A percentile compares a stretch with the other conserved stretches of the same genome.
Evolutionary conservation across 768 basidiomycete genomes (phyloP).

Genomic region (Trametes punicea): DNA sequence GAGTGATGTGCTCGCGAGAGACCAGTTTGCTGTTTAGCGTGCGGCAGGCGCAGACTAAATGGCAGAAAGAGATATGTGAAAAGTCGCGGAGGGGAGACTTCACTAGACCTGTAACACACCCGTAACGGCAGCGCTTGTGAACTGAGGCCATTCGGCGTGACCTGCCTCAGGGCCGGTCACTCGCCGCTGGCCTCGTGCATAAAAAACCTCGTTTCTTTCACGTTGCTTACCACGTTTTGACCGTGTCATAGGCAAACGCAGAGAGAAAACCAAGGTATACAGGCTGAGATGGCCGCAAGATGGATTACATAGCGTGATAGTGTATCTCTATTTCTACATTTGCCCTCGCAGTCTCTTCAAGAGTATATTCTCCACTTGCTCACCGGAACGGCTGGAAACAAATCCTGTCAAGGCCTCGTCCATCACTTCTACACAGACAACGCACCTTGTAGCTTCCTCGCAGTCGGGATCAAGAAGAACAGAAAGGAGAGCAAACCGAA

Average conservation of each 20-base stretch:
- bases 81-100: conserved; percentile 12
- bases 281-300: neutral
- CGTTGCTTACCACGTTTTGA: neutral
- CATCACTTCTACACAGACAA: neutral
- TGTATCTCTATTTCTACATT: conserved; percentile 19
- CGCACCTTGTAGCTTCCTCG: conserved; percentile 82
- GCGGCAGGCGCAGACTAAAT: conserved; percentile 13
- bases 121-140: neutral
- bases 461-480: conserved; percentile 78
- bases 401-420: conserved; percentile 6
- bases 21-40: conserved; percentile 4
- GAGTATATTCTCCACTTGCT: conserved; percentile 70
- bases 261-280: no score
- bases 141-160: conserved; percentile 18
- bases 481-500: conserved; percentile 75
- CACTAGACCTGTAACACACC: conserved; percentile 4
- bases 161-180: conserved; percentile 26
- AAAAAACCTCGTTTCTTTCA: conserved; percentile 7
- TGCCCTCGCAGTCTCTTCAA: conserved; percentile 19
- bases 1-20: conserved; percentile 9
- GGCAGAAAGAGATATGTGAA: conserved; percentile 18
- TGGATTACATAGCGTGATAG: conserved; percentile 9
- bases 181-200: neutral
- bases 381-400: conserved; percentile 54
- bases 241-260: neutral